phyloP scores from a whole-genome alignment of 176 grass and related monocot species.

The Oryza australiensis region DNA sequence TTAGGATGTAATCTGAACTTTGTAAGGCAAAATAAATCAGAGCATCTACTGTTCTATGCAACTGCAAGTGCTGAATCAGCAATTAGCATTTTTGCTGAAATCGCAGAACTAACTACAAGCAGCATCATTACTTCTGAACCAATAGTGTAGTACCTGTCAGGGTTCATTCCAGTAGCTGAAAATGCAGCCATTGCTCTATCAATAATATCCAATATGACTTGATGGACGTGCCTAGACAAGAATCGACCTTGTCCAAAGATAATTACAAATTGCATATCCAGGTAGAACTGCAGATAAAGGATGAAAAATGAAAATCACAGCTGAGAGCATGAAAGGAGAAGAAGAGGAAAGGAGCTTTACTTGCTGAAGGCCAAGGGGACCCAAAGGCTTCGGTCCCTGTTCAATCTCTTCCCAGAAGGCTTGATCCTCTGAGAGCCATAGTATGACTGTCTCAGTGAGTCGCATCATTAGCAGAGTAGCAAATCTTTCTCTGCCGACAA shows the following conservation, averaged over 20 bases:
- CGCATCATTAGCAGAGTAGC: constrained; percentile 83
- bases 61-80: not conserved
- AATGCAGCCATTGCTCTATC: constrained; percentile 94
- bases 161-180: constrained; percentile 86
- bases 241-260: constrained; percentile 88
- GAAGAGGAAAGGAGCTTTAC: constrained; percentile 41
- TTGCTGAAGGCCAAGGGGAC: constrained; percentile 74
- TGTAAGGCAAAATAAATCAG: not conserved
- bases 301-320: constrained; percentile 22
- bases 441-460: constrained; percentile 80
- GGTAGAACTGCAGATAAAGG: constrained; percentile 67
- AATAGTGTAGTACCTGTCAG: constrained; percentile 63
- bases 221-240: constrained; percentile 90
- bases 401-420: constrained; percentile 94
- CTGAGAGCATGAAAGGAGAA: constrained; percentile 18
- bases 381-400: constrained; percentile 59
- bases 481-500: constrained; percentile 88
- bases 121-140: not conserved
- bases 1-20: constrained; percentile 5
- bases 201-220: constrained; percentile 84
- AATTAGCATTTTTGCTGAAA: not conserved
- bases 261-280: constrained; percentile 99
- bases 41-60: not conserved
- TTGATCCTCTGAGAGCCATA: constrained; percentile 84
- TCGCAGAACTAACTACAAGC: not conserved